Base-by-base conservation (phyloP, 805 yeast species). In the Candida methanosorbosa region DNA sequence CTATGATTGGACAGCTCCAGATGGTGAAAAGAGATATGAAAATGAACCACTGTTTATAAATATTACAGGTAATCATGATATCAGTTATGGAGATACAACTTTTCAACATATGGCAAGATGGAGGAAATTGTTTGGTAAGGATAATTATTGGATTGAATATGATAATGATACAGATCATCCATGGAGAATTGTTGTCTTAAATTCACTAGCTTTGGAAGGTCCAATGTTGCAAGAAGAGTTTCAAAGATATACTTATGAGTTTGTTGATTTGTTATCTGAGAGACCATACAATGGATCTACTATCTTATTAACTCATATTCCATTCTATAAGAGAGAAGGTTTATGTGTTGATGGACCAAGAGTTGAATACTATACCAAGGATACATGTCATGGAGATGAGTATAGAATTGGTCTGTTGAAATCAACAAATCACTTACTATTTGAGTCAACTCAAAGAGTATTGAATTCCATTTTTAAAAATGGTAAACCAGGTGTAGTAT, bases 71-170 rank as follows among this genome's bases (percentile, higher is more conserved):
- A 92, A 92, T 54, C 98, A 92, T 54, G 98, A 92, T 55, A 78
- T 90, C 32, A 98, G 98, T 0, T 90, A 92, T 54, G 97, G 97
- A 1, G 98, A 92, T 57, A 85, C 94, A 27, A 87, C 95, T 0
- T 77, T 78, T 63, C 96, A 85, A 49, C 94, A 94, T 49, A 75
- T 86, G 76, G 74, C 84, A 1, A 66, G 98, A 44, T 92, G 76
- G 61, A 68, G 67, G 36, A 61, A 63, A 27, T 61, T 81, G 20
- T 92, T 82, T 59, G 98, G 98, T 23, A 74, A 77, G 46, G 85
- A 86, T 48, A 90, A 90, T 57, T 90, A 67, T 52, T 85, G 84
- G 61, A 73, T 81, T 33, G 82, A 80, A 52, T 78, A 80, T 47
- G 75, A 77, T 41, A 56, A 61, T 25, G 78, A 73, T 16, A 71